These are phyloP conservation scores for Neofusicoccum parvum DNA, from an alignment of 2,329 filamentous ascomycete species.

Conservation along the genomic window DNA sequence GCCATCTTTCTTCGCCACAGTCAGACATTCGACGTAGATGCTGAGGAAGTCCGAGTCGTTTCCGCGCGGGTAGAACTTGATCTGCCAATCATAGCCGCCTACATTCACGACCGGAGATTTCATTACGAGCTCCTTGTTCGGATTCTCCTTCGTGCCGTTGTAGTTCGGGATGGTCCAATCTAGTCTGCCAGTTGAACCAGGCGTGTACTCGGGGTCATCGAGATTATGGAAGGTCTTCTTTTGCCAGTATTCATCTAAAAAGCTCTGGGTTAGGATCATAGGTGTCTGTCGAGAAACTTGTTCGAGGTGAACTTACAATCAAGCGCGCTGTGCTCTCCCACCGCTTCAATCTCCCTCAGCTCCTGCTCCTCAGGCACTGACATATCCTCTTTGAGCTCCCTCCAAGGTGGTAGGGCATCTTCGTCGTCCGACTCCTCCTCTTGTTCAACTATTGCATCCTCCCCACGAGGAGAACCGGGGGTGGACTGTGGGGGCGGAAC, in stretches of 20 bases:
- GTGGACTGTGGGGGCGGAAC: background rate
- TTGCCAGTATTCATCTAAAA: slow-evolving; percentile 59
- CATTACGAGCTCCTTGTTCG: slow-evolving; percentile 61
- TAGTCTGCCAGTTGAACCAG: slow-evolving; percentile 57
- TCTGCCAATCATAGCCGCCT: slow-evolving; percentile 65
- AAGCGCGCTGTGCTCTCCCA: slow-evolving; percentile 56
- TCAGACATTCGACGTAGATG: slow-evolving; percentile 64
- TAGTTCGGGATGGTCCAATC: slow-evolving; percentile 62
- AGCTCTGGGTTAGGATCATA: background rate
- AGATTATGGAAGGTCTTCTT: slow-evolving; percentile 57
- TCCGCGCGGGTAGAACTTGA: slow-evolving; percentile 66
- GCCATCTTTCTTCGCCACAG: slow-evolving; percentile 35
- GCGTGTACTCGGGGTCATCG: slow-evolving; percentile 60
- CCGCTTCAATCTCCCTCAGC: slow-evolving; percentile 58
- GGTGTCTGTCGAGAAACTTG: background rate
- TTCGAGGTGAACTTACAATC: slow-evolving; percentile 46
- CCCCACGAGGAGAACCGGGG: background rate
- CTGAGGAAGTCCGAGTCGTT: slow-evolving; percentile 62
- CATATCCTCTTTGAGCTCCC: slow-evolving; percentile 58
- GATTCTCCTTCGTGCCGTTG: slow-evolving; percentile 62
- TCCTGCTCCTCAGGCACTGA: slow-evolving; percentile 60
- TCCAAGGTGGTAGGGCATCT: slow-evolving; percentile 47
- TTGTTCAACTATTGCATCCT: slow-evolving; percentile 5
- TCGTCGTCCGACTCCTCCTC: slow-evolving; percentile 39
- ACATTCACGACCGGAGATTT: slow-evolving; percentile 58